Evolutionary conservation across 805 yeast genomes (phyloP), one percentile per base, ranked within the genome.

Genomic region (Myxozyma kluyveri): DNA sequence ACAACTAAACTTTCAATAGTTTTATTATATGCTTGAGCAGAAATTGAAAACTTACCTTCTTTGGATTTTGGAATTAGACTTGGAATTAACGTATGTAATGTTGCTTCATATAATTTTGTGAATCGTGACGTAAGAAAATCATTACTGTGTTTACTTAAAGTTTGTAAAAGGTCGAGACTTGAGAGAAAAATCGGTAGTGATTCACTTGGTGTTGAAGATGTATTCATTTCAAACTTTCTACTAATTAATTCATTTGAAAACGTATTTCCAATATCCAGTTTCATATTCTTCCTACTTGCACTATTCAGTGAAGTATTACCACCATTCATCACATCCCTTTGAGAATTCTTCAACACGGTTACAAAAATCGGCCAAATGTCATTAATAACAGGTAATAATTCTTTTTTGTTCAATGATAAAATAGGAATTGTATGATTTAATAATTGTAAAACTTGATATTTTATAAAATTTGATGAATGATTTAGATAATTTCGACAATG

Each of bases 401-500:
- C 71, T 9, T 70, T 65, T 14, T 66, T 63, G 38, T 75, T 72
- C 0, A 85, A 74, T 0, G 86, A 77, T 21, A 86, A 65, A 23
- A 83, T 63, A 0, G 85, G 84, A 2, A 80, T 52, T 0, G 75
- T 67, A 17, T 69, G 65, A 4, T 66, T 60, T 18, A 78, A 64
- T 1, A 86, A 74, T 29, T 68, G 71, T 48, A 90, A 65, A 4
- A 88, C 75, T 53, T 80, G 83, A 2, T 77, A 64, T 39, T 79
- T 76, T 27, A 91, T 66, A 2, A 74, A 68, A 1, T 75, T 66
- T 0, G 95, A 83, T 1, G 79, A 78, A 61, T 86, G 93, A 1
- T 87, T 81, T 33, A 88, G 68, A 26, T 80, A 73, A 52, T 87
- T 71, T 48, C 86, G 85, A 4, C 91, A 84, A 64, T 88, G 87